Conservation (phyloP, 192 early-diverging fungal species). For the Piromyces sp. region DNA sequence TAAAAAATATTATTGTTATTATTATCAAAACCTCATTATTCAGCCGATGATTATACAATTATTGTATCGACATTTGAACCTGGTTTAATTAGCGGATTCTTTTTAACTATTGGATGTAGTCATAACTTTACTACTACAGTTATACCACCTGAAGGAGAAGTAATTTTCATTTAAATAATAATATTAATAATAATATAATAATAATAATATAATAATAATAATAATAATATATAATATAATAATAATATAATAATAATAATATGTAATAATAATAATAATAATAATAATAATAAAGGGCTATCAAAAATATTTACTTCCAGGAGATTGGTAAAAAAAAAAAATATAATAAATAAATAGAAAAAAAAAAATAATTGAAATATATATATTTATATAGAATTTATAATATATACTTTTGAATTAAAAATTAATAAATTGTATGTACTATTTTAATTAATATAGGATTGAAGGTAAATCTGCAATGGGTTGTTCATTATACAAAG, state of each 20-base stretch:
- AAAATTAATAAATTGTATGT: too few relatives aligned
- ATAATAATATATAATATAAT: too few relatives aligned
- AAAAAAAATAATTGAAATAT: too few relatives aligned
- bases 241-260: too few relatives aligned
- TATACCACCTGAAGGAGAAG: slow-evolving; percentile 59
- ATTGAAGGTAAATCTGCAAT: slow-evolving; percentile 18
- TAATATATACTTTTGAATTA: too few relatives aligned
- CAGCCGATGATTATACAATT: slow-evolving; percentile 59
- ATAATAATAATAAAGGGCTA: not conserved
- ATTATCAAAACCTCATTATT: not conserved
- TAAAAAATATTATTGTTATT: too few relatives aligned
- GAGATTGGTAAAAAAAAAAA: not conserved
- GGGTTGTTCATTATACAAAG: slow-evolving; percentile 18
- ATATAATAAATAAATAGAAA: not conserved
- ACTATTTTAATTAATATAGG: slow-evolving; percentile 25
- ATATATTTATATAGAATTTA: too few relatives aligned
- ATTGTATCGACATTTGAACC: slow-evolving; percentile 66
- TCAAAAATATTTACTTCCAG: not conserved
- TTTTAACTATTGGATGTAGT: slow-evolving; percentile 40
- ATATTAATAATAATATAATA: too few relatives aligned
- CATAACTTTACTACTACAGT: slow-evolving; percentile 22
- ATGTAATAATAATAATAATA: too few relatives aligned
- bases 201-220: too few relatives aligned
- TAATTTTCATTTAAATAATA: slow-evolving; percentile 14
- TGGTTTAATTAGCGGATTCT: slow-evolving; percentile 43